Evolutionary conservation across 1,139 yeast genomes (phyloP), one percentile per base, ranked within the genome.

Genomic region (Yamadazyma oceani): DNA sequence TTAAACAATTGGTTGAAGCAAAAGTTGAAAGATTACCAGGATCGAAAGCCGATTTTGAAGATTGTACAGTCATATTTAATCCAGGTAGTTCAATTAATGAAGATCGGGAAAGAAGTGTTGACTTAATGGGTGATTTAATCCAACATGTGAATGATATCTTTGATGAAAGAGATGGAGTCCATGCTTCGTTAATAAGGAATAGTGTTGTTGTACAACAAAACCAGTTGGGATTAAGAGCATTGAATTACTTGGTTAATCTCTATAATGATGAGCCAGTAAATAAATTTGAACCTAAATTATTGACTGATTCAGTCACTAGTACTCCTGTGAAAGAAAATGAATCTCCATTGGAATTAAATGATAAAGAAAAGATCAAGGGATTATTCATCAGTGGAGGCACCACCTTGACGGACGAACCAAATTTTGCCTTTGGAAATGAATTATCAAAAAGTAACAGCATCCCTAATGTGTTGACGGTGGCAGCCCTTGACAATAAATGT

Each of bases 21-120:
- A 81, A 84, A 54, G 77, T 78, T 23, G 96, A 87, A 52, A 73
- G 96, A 49, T 63, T 87, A 26, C 94, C 96, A 0, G 94, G 94
- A 0, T 79, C 94, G 0, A 76, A 75, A 47, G 73, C 83, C 39
- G 85, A 83, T 47, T 69, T 76, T 31, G 86, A 85, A 44, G 95
- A 88, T 43, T 80, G 90, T 34, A 80, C 88, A 26, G 72, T 89
- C 30, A 73, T 83, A 40, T 81, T 89, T 55, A 85, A 83, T 48
- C 81, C 90, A 0, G 90, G 86, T 29, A 64, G 69, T 34, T 78
- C 82, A 5, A 56, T 61, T 26, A 53, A 57, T 11, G 89, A 84
- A 34, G 90, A 85, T 50, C 68, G 72, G 23, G 87, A 81, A 36
- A 73, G 94, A 48, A 80, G 82, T 34, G 63, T 75, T 29, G 74